Percentiles rank a stretch among this genome's conserved stretches.
Evolutionary conservation across 2,329 filamentous ascomycete genomes (phyloP).

Genomic region (Calonectria henricotiae): DNA sequence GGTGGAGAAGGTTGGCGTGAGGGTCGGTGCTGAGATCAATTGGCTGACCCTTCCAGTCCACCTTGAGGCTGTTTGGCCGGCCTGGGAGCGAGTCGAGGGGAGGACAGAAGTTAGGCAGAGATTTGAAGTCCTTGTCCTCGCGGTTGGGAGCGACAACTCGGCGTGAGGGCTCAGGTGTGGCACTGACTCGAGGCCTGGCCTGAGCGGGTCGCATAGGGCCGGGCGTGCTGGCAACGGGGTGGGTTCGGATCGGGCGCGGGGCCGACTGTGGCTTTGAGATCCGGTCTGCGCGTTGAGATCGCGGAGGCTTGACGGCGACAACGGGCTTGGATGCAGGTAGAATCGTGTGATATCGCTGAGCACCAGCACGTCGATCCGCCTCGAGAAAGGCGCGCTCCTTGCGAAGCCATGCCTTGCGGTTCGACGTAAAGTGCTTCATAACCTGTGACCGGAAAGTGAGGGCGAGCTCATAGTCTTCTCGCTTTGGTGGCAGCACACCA

Average conservation of each 20-base stretch:
- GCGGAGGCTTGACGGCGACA: constrained; percentile 51
- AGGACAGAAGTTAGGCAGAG: constrained; percentile 82
- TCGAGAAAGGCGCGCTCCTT: constrained; percentile 68
- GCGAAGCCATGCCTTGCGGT: constrained; percentile 67
- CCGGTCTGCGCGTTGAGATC: constrained; percentile 55
- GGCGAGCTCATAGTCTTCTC: constrained; percentile 70
- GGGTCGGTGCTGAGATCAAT: constrained; percentile 84
- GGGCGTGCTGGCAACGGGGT: constrained; percentile 49
- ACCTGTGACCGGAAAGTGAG: constrained; percentile 70
- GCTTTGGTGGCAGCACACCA: constrained; percentile 64
- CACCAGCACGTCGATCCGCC: constrained; percentile 65
- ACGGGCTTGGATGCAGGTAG: constrained; percentile 62
- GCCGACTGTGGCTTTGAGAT: constrained; percentile 58
- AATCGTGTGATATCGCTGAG: constrained; percentile 60
- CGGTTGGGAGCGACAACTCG: constrained; percentile 76
- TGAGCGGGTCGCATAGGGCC: constrained; percentile 51
- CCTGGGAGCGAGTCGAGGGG: constrained; percentile 76
- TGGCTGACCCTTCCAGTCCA: constrained; percentile 88
- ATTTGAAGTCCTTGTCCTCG: constrained; percentile 86
- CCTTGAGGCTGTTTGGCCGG: constrained; percentile 81
- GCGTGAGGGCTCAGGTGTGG: constrained; percentile 68
- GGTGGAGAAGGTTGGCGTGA: constrained; percentile 80
- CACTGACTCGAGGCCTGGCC: constrained; percentile 58
- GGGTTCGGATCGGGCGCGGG: constrained; percentile 58
- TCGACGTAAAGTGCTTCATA: constrained; percentile 62